A percentile compares a stretch with the other conserved stretches of the same genome.
Evolutionary conservation across 306 rosid species (phyloP).

Genomic region (Cyamopsis tetragonoloba): DNA sequence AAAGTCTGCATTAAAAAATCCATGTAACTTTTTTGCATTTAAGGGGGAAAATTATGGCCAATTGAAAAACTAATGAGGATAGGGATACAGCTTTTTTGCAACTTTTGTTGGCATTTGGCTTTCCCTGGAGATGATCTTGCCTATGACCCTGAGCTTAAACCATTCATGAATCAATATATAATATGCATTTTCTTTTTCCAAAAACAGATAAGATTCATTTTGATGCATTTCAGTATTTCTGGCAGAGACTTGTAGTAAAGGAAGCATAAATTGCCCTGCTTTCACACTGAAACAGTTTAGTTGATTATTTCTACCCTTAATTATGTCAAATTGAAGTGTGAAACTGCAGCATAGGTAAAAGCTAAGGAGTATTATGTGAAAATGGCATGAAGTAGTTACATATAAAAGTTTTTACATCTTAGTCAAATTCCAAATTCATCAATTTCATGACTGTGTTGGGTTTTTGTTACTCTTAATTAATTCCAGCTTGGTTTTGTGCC

Average conservation of each 20-base stretch:
- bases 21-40: too few relatives aligned
- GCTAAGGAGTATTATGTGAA: background rate
- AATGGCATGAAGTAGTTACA: background rate
- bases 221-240: background rate
- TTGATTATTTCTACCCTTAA: background rate
- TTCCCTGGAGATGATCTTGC: background rate
- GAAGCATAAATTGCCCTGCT: background rate
- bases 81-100: too few relatives aligned
- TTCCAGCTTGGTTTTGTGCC: slow-evolving; percentile 5
- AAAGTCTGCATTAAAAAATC: too few relatives aligned
- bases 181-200: background rate
- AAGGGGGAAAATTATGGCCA: too few relatives aligned
- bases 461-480: background rate
- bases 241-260: background rate
- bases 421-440: background rate
- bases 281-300: background rate
- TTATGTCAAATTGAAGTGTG: background rate
- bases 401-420: background rate
- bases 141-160: background rate
- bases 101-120: background rate
- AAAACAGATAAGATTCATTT: background rate
- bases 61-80: too few relatives aligned
- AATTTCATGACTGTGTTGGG: background rate
- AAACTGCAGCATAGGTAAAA: background rate
- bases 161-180: background rate